Base-by-base conservation (phyloP, 495 filamentous ascomycete species). In the Penicillium riverlandense region DNA sequence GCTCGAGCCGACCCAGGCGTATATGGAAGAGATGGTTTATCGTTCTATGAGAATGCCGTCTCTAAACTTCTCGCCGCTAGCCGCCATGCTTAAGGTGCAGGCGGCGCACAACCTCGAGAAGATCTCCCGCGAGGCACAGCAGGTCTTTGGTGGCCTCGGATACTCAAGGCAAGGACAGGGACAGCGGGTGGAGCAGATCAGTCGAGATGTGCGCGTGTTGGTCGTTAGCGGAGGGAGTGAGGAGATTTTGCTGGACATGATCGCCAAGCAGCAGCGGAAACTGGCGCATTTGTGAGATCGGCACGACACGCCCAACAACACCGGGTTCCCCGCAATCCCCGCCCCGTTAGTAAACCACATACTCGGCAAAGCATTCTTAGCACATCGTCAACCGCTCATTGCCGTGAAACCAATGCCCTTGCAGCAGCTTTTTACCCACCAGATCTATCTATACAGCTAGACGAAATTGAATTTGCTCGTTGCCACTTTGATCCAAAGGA, bases 31-130 rank as follows among this genome's bases (percentile, higher is more conserved):
- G 22, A 30, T 51, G 4, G 49, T 51, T 7, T 38, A 42, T 15
- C 49, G 49, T 10, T 51, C 49, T 16, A 36, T 45, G 8, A 44
- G 49, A 8, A 43, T 42, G 28, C 16, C 49, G 12, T 27, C 43
- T 22, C 35, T 46, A 2, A 37, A 43, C 8, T 51, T 51, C 35
- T 42, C 49, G 7, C 38, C 38, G 11, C 38, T 45, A 27, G 44
- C 49, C 9, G 49, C 49, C 12, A 40, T 53, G 37, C 50, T 53
- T 4, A 53, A 53, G 38, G 47, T 53, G 28, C 45, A 53, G 41
- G 50, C 50, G 31, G 50, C 50, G 33, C 50, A 53, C 12, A 44
- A 53, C 11, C 45, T 53, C 2, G 50, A 53, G 29, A 53, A 48
- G 32, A 48, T 53, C 9, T 53, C 50, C 3, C 28, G 50, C 10